phyloP scores from a whole-genome alignment of 2,329 filamentous ascomycete species.

The Fusarium domesticum region DNA sequence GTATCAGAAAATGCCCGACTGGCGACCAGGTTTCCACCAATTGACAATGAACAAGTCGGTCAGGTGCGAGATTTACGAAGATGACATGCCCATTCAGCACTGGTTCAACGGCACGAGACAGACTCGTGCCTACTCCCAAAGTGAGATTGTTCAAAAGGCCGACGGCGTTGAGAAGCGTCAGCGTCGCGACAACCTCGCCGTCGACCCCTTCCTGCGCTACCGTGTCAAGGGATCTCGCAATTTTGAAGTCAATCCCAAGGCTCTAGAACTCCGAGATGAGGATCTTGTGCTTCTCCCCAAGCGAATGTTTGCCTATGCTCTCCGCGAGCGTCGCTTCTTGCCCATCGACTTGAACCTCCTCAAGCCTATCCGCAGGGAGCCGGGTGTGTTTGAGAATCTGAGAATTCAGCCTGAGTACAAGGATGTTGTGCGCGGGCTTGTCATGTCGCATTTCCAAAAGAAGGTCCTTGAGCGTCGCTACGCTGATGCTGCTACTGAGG shows the following conservation, averaged over 20 bases:
- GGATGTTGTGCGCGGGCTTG: slow-evolving; percentile 39
- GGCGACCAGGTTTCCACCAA: slow-evolving; percentile 35
- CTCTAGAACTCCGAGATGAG: slow-evolving; percentile 27
- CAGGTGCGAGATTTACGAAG: slow-evolving; percentile 32
- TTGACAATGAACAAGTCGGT: slow-evolving; percentile 32
- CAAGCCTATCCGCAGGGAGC: slow-evolving; percentile 36
- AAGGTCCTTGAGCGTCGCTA: slow-evolving; percentile 37
- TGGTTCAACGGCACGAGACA: slow-evolving; percentile 34
- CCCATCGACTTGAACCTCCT: slow-evolving; percentile 36
- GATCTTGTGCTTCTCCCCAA: slow-evolving; percentile 38
- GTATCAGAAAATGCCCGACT: slow-evolving; percentile 38
- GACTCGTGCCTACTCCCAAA: slow-evolving; percentile 33
- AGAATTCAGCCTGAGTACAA: slow-evolving; percentile 41
- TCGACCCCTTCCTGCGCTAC: slow-evolving; percentile 35
- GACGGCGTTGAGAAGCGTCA: slow-evolving; percentile 38
- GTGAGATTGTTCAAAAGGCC: slow-evolving; percentile 36
- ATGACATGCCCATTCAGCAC: slow-evolving; percentile 38
- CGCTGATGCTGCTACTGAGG: slow-evolving; percentile 28
- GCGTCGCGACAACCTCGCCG: slow-evolving; percentile 36
- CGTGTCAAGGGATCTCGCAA: slow-evolving; percentile 36
- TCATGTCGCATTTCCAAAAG: slow-evolving; percentile 41
- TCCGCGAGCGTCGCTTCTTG: slow-evolving; percentile 40
- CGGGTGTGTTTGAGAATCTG: slow-evolving; percentile 40
- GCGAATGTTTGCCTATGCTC: slow-evolving; percentile 41
- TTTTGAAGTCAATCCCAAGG: slow-evolving; percentile 34